These are phyloP conservation scores for Curvularia sp. DNA, from an alignment of 2,329 filamentous ascomycete genomes.

Conservation along the genomic window DNA sequence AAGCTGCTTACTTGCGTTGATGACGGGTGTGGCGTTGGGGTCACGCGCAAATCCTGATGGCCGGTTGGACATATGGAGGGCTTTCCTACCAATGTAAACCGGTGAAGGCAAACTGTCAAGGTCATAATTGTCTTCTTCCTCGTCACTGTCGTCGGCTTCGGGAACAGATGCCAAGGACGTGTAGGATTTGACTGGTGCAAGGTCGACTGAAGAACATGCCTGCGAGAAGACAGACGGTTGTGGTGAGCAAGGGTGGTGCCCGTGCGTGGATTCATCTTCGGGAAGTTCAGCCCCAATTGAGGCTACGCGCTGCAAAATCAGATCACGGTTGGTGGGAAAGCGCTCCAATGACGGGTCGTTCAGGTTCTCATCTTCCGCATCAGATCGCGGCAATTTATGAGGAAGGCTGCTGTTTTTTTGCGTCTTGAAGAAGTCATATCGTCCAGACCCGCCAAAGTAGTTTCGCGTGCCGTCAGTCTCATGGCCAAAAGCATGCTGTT, in stretches of 20 bases:
- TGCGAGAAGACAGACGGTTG: conserved; percentile 36
- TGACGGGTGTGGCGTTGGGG: conserved; percentile 23
- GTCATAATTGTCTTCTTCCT: conserved; percentile 22
- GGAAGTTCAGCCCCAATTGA: conserved; percentile 37
- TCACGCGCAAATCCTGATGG: conserved; percentile 18
- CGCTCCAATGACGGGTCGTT: conserved; percentile 38
- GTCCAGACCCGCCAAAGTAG: conserved; percentile 18
- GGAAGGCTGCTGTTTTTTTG: conserved; percentile 36
- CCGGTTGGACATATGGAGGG: conserved; percentile 8
- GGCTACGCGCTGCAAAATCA: conserved; percentile 40
- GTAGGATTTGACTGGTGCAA: conserved; percentile 36
- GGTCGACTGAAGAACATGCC: conserved; percentile 43
- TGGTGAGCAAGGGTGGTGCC: conserved; percentile 30
- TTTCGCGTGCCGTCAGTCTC: conserved; percentile 18
- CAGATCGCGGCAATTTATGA: conserved; percentile 37
- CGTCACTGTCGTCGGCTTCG: conserved; percentile 31
- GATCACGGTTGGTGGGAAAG: conserved; percentile 40
- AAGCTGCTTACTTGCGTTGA: conserved; percentile 26
- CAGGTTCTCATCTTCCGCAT: conserved; percentile 40
- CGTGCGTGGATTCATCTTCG: conserved; percentile 34
- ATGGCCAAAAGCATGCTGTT: conserved; percentile 21
- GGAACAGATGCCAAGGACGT: conserved; percentile 40
- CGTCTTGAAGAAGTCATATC: conserved; percentile 28
- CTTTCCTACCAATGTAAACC: conserved; percentile 21
- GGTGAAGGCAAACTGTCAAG: conserved; percentile 33